Evolutionary conservation across 2,329 filamentous ascomycete species (phyloP).

Genomic region (Bipolaris victoriae): DNA sequence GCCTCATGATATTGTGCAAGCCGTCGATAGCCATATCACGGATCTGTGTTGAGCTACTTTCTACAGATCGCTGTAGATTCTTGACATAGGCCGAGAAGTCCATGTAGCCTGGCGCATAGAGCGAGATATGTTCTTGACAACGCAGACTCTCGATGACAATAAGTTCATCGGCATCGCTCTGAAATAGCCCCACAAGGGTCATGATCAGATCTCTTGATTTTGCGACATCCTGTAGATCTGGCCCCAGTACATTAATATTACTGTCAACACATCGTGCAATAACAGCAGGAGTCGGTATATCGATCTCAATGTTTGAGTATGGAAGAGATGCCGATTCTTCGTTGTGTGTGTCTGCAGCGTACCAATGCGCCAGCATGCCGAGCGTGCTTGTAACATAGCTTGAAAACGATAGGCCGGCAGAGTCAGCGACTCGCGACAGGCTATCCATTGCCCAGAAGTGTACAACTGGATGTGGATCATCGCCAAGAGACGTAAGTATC

Average conservation of each 20-base stretch:
- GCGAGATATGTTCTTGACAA: slow-evolving; percentile 87
- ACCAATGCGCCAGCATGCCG: slow-evolving; percentile 92
- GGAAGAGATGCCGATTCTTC: slow-evolving; percentile 78
- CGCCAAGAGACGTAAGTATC: slow-evolving; percentile 96
- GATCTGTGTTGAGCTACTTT: slow-evolving; percentile 71
- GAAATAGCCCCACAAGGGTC: slow-evolving; percentile 82
- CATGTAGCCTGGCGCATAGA: slow-evolving; percentile 89
- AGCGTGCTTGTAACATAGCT: slow-evolving; percentile 88
- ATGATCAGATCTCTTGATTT: slow-evolving; percentile 94
- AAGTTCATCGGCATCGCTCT: slow-evolving; percentile 72
- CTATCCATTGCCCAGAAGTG: slow-evolving; percentile 97
- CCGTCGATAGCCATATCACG: slow-evolving; percentile 84
- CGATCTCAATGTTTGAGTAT: slow-evolving; percentile 89
- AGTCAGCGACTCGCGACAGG: slow-evolving; percentile 83
- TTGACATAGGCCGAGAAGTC: slow-evolving; percentile 84
- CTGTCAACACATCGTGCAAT: slow-evolving; percentile 90
- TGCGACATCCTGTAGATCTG: slow-evolving; percentile 88
- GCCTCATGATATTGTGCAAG: slow-evolving; percentile 92
- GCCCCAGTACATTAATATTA: slow-evolving; percentile 94
- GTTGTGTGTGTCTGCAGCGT: slow-evolving; percentile 90
- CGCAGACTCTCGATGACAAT: slow-evolving; percentile 78
- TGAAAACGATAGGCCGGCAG: slow-evolving; percentile 89
- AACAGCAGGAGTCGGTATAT: slow-evolving; percentile 79
- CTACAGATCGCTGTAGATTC: slow-evolving; percentile 77
- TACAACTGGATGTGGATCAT: slow-evolving; percentile 91